Conservation (phyloP, 2,329 filamentous ascomycete genomes). For the Colletotrichum falcatum region DNA sequence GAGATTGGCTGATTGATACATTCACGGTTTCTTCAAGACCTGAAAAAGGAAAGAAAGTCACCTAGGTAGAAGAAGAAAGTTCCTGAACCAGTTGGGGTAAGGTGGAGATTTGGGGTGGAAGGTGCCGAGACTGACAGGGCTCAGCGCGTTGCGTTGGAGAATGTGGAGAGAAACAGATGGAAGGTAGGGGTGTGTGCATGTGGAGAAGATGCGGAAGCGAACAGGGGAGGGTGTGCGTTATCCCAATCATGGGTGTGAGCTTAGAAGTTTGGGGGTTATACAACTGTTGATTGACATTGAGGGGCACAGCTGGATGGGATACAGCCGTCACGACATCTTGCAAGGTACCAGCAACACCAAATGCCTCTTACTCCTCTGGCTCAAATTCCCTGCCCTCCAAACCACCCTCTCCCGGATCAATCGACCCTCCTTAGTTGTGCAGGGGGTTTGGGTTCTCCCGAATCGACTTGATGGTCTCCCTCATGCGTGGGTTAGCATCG, state of each 20-base stretch:
- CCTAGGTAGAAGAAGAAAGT: not conserved
- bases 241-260: not conserved
- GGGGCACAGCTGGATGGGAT: not conserved
- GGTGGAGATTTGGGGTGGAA: conserved; percentile 35
- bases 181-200: conserved; percentile 23
- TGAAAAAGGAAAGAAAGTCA: too few relatives aligned
- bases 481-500: conserved; percentile 70
- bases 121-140: conserved; percentile 30
- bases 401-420: conserved; percentile 11
- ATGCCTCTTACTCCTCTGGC: not conserved
- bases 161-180: conserved; percentile 26
- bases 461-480: conserved; percentile 70
- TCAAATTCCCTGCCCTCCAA: not conserved
- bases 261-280: not conserved
- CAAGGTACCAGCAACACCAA: not conserved
- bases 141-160: conserved; percentile 31
- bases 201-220: conserved; percentile 21
- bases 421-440: conserved; percentile 29
- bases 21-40: not conserved
- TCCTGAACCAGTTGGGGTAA: conserved; percentile 25
- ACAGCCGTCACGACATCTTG: not conserved
- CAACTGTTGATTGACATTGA: not conserved
- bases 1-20: too few relatives aligned
- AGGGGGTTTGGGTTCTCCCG: conserved; percentile 61
- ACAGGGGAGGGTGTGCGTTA: not conserved